Conservation (phyloP, 179 eudicot species). For the Dionaea muscipula region DNA sequence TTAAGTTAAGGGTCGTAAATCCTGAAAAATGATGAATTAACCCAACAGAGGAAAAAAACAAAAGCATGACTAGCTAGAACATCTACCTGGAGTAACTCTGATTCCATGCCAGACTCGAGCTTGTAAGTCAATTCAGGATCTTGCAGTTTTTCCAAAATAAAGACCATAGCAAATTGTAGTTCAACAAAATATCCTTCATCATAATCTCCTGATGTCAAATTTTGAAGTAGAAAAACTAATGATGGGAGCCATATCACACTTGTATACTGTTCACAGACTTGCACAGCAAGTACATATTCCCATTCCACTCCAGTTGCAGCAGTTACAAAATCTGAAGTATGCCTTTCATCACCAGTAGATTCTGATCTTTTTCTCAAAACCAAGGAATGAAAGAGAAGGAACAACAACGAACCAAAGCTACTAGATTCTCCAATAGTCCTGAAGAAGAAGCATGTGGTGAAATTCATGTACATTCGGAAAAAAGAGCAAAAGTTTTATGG, state of each 20-base stretch:
- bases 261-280: conserved; percentile 58
- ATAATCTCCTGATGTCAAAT: conserved; percentile 25
- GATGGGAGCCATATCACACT: conserved; percentile 88
- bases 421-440: conserved; percentile 66
- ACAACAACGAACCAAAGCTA: conserved; percentile 62
- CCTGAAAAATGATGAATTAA: too few species aligned
- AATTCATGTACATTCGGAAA: background rate
- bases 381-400: conserved; percentile 71
- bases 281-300: conserved; percentile 65
- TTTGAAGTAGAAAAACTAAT: conserved; percentile 45
- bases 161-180: conserved; percentile 47
- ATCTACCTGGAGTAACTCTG: conserved; percentile 46
- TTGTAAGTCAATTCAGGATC: conserved; percentile 77
- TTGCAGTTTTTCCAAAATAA: conserved; percentile 50
- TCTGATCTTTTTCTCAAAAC: conserved; percentile 29
- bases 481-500: background rate
- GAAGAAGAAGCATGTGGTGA: conserved; percentile 19
- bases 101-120: conserved; percentile 47
- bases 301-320: conserved; percentile 36
- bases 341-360: conserved; percentile 13
- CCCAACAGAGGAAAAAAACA: background rate
- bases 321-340: conserved; percentile 23
- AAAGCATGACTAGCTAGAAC: background rate
- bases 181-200: conserved; percentile 26
- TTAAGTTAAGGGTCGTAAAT: too few species aligned